Base-by-base conservation (phyloP, 2,329 filamentous ascomycete species). In the Escovopsis sp. region DNA sequence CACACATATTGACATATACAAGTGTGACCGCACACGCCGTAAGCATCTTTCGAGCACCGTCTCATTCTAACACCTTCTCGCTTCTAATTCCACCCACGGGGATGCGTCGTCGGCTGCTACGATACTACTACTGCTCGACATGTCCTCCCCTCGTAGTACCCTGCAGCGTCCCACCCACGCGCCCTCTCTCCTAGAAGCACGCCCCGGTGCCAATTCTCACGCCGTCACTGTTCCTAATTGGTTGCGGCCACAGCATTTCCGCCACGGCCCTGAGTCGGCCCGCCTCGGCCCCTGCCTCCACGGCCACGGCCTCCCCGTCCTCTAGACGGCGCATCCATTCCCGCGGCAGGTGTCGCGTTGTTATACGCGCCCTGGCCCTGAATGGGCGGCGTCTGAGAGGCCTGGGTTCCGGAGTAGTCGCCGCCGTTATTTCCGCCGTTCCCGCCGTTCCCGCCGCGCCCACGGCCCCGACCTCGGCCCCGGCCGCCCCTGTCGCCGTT, bases 291-390 rank as follows among this genome's bases (percentile, higher is more conserved):
- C 40, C 65, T 55, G 33, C 61, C 60, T 37, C 67, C 59, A 12
- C 65, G 57, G 11, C 61, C 61, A 42, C 63, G 59, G 8, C 63
- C 60, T 29, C 62, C 60, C 5, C 63, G 60, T 33, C 61, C 53
- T 30, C 61, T 53, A 29, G 62, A 62, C 16, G 60, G 53, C 14
- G 61, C 52, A 47, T 79, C 69, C 11, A 82, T 59, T 35, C 56
- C 69, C 2, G 71, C 58, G 1, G 80, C 79, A 16, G 79, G 80
- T 27, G 76, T 74, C 7, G 79, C 72, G 13, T 69, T 69, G 44
- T 67, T 68, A 51, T 74, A 80, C 30, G 56, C 57, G 7, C 42
- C 45, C 37, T 52, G 52, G 44, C 53, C 51, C 15, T 52, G 43
- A 5, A 41, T 39, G n/a, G 39, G 15, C 7, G 45, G 41, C 20